Percentiles rank a stretch among this genome's conserved stretches.
These are phyloP conservation scores for Colletotrichum plurivorum DNA, from an alignment of 2,329 filamentous ascomycete species.

Conservation along the genomic window DNA sequence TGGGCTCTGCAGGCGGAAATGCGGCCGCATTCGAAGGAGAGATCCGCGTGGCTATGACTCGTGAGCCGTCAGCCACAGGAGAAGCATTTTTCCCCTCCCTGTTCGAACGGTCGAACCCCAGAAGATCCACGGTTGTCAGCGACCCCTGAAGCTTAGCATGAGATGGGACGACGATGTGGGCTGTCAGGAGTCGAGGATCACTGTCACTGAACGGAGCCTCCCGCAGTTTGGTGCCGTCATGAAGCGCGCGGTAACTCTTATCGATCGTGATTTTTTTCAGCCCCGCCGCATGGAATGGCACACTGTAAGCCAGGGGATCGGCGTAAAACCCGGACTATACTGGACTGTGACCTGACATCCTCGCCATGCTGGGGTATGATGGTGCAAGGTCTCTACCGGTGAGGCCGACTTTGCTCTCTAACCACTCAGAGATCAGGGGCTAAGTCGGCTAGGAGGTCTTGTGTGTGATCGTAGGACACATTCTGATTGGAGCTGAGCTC, in stretches of 20 bases:
- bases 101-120: neutral
- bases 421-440: too few relatives aligned
- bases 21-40: constrained; percentile 1
- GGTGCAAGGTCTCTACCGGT: neutral
- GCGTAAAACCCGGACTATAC: neutral
- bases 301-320: neutral
- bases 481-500: neutral
- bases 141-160: neutral
- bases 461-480: too few relatives aligned
- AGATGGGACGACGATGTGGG: constrained; percentile 10
- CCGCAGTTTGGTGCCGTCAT: constrained; percentile 17
- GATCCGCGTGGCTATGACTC: neutral
- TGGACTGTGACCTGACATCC: neutral
- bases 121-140: constrained; percentile 1
- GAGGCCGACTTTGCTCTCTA: too few relatives aligned
- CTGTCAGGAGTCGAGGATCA: neutral
- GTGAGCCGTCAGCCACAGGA: constrained; percentile 6
- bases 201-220: neutral
- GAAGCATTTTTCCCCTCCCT: constrained; percentile 4
- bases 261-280: neutral
- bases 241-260: constrained; percentile 34
- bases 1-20: neutral
- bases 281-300: neutral
- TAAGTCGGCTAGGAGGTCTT: too few relatives aligned
- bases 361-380: neutral